Base-by-base conservation (phyloP, 164 flowering plant genomes). In the Cinnamomum chago region DNA sequence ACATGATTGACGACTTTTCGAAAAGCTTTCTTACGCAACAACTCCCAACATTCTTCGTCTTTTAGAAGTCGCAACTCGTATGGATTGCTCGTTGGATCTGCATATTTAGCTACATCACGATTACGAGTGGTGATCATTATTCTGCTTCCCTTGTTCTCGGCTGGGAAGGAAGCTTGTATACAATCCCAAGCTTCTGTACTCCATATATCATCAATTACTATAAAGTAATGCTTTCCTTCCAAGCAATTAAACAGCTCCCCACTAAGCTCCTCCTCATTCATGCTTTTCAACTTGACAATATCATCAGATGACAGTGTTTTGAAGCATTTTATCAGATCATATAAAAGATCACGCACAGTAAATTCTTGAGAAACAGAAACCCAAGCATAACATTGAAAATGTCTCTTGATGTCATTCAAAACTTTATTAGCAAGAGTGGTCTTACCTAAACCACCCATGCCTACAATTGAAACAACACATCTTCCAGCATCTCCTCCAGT, bases 161-260 rank as follows among this genome's bases (percentile, higher is more conserved):
- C 70, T 0, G 87, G 85, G 25, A 86, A 81, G 5, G 78, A 79
- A 5, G 15, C 22, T 64, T 66, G 69, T 11, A 84, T 12, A 40
- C 47, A 70, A 51, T 80, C 78, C 84, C 84, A 86, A 1, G 71
- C 82, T 11, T 75, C 51, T 0, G 1, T 55, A 0, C 55, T 68
- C 87, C 87, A 86, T 17, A 84, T 75, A 52, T 86, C 84, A 67
- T 84, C 89, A 30, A 84, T 6, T 14, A 86, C 80, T 5, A 86
- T 30, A 11, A 83, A 51, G 24, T 76, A 81, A 13, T 72, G 80
- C 18, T 67, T 58, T 25, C 27, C 51, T 60, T 69, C 40, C 23
- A 81, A 72, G 2, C n/a, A 17, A 10, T 65, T 15, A 22, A 2
- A 40, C 1, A 83, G 65, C 67, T 66, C 64, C 17, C 13, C 22